These are phyloP conservation scores for Acanthamoeba polyphaga DNA, from an alignment of 208 protist genomes.

Conservation along the genomic window DNA sequence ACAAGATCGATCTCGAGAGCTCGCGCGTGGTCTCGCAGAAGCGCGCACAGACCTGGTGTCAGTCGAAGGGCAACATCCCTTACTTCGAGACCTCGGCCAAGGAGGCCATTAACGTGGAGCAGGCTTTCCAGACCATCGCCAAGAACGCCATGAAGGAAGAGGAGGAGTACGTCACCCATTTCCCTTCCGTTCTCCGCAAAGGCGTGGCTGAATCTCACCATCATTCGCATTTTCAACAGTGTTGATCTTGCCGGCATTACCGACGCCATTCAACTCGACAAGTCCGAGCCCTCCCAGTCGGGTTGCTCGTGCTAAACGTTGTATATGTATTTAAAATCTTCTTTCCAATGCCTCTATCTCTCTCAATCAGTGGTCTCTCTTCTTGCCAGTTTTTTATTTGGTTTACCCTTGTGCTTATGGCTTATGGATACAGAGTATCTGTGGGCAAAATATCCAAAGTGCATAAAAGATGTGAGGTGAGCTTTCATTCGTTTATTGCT, in stretches of 20 bases:
- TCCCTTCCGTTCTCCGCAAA: neutral
- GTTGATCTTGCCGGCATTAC: slow-evolving; percentile 60
- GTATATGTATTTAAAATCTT: slow-evolving; percentile 53
- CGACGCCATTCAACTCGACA: slow-evolving; percentile 64
- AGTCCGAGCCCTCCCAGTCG: neutral
- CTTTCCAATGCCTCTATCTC: neutral
- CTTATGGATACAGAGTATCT: no score
- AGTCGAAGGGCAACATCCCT: slow-evolving; percentile 95
- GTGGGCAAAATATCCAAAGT: no score
- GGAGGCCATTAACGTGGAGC: slow-evolving; percentile 98
- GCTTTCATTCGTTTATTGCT: no score
- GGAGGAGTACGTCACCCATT: slow-evolving; percentile 71
- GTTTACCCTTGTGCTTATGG: no score
- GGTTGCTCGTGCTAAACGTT: slow-evolving; percentile 48
- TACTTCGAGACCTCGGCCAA: slow-evolving; percentile 99
- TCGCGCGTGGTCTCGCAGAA: slow-evolving; percentile 91
- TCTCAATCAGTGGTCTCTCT: no score
- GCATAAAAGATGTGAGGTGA: no score
- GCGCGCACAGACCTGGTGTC: slow-evolving; percentile 97
- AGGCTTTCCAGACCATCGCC: slow-evolving; percentile 95
- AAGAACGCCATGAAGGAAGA: slow-evolving; percentile 88
- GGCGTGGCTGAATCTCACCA: neutral
- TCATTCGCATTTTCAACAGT: neutral
- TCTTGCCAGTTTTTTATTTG: no score
- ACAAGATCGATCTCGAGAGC: slow-evolving; percentile 99